Base-by-base conservation (phyloP, 2,329 filamentous ascomycete genomes). In the Talaromyces sp. region DNA sequence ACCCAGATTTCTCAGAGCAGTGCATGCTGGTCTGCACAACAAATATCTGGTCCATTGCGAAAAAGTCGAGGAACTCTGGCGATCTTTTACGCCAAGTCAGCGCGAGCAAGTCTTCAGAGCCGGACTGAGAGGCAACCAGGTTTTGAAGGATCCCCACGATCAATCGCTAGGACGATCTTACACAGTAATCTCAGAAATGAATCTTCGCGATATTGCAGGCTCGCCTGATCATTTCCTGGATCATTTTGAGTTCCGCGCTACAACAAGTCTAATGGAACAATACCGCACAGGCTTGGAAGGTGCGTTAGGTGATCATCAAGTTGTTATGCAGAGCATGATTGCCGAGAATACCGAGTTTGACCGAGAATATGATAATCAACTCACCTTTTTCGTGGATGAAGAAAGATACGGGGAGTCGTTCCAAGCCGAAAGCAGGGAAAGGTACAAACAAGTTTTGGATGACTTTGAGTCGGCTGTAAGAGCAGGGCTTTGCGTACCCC, bases 401-500 rank as follows among this genome's bases (percentile, higher is more conserved):
- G 22, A 54, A 6, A 54, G 10, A 41, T 54, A 41, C 28, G 52
- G 52, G 2, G 39, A 54, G 19, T 31, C 25, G 19, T 33, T 19
- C 15, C 7, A 35, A 21, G 28, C 37, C 7, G 33, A 43, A 13
- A 31, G 8, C 13, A 13, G 31, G 17, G 52, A 31, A 10, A 8
- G 13, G 5, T 35, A 54, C 52, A 21, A 35, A 8, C 3, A 43
- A 6, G 15, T 35, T 6, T 31, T 54, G 17, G 5, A 19, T 43
- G 37, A 54, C 7, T n/a, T 54, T 21, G 5, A 2, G 52, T 21
- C 39, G 22, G n/a, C 21, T 4, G 11, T 41, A 11, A 17, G 8
- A 17, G 21, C n/a, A 11, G 59, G 62, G 22, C 31, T 66, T 5
- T 60, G 62, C 33, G 62, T 70, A 13, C 65, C 67, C 4, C 56